phyloP scores from a whole-genome alignment of 2,329 filamentous ascomycete genomes.

The Venturia pyrina region DNA sequence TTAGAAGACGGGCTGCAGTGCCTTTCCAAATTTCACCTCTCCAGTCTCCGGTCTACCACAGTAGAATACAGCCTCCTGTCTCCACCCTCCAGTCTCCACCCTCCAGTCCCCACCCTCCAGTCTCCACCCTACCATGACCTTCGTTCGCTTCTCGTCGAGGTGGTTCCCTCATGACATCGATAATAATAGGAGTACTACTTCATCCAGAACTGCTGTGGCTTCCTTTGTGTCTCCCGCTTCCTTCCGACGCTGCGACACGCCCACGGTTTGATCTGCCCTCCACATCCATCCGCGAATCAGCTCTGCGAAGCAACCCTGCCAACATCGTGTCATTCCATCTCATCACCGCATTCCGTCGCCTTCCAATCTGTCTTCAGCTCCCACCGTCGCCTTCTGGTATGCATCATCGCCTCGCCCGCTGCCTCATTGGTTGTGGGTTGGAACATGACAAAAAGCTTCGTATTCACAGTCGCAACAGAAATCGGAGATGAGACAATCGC shows the following conservation, averaged over 20 bases:
- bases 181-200: background rate
- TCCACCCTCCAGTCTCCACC: too few relatives aligned
- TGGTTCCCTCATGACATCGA: too few relatives aligned
- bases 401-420: background rate
- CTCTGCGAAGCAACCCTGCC: background rate
- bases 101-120: too few relatives aligned
- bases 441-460: too few relatives aligned
- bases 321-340: background rate
- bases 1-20: background rate
- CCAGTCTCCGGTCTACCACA: background rate
- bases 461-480: background rate
- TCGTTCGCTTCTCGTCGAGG: background rate
- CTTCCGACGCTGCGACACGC: background rate
- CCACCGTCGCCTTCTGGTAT: background rate
- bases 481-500: background rate
- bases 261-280: background rate
- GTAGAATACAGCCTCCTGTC: too few relatives aligned
- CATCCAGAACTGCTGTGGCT: background rate
- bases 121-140: background rate
- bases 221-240: background rate
- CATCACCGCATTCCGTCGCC: background rate
- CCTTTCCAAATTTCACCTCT: too few relatives aligned
- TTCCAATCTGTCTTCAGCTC: background rate
- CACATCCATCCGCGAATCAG: background rate
- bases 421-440: background rate